Conservation (phyloP, 2,329 filamentous ascomycete species). For the Trichoderma sp. region DNA sequence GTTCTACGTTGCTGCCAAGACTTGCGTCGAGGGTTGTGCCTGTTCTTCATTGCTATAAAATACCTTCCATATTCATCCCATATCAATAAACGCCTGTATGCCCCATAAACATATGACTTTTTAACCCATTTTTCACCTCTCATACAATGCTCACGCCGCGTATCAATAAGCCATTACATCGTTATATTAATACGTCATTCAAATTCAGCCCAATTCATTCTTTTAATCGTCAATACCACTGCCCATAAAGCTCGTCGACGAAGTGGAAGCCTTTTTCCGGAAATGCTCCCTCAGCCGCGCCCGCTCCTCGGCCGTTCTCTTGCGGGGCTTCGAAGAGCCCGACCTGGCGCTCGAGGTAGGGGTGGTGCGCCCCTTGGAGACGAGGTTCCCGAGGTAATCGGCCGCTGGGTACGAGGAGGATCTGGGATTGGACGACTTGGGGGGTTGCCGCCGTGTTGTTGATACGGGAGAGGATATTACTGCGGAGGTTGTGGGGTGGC, state of each 20-base stretch:
- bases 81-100: background rate
- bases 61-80: background rate
- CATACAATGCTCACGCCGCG: background rate
- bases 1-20: background rate
- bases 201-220: background rate
- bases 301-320: conserved; percentile 34
- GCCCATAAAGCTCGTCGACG: background rate
- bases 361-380: conserved; percentile 29
- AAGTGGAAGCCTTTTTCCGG: conserved; percentile 31
- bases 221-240: background rate
- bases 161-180: conserved; percentile 2
- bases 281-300: conserved; percentile 38
- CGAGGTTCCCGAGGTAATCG: conserved; percentile 34
- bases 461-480: background rate
- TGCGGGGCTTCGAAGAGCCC: conserved; percentile 26
- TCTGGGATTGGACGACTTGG: conserved; percentile 26
- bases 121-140: no score
- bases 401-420: conserved; percentile 31
- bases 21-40: background rate
- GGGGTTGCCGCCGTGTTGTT: conserved; percentile 6
- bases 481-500: conserved; percentile 10
- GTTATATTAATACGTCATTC: background rate
- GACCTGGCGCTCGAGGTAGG: conserved; percentile 27
- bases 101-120: background rate
- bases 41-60: background rate